Evolutionary conservation across 306 rosid species (phyloP), one percentile per base, ranked within the genome.

Genomic region (Prunus kanzakura): DNA sequence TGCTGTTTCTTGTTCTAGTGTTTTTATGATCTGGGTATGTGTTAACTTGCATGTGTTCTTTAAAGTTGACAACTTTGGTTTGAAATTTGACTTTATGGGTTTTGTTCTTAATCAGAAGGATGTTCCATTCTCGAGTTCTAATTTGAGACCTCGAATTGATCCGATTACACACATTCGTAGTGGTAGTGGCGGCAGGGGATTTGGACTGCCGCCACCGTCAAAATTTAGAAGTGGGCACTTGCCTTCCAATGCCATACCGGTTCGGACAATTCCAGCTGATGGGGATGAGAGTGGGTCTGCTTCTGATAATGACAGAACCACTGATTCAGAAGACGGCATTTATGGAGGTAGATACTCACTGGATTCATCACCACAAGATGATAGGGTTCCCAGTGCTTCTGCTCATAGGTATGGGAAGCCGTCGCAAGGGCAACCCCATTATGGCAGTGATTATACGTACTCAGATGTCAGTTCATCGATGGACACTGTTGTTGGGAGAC

Each of bases 401-500:
- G 80, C 73, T 57, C 67, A 64, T 77, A 82, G 89, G 72, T 80
- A 79, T 60, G 87, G 86, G 64, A 88, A 88, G 25, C 71, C 66
- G 20, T 2, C 46, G 4, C 90, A 81, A n/a, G 81, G 85, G 73
- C 82, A 62, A 3, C 22, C 87, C 0, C 84, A 45, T 51, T 86
- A 87, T 78, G 93, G 75, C 3, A 89, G 96, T 77, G 98, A 96
- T 79, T 83, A 80, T 65, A 65, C 88, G 3, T 88, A 87, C 72
- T 96, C 99, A 8, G 98, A 96, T 68, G 93, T 96, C n/a, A 88
- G 93, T 80, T 92, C 99, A 2, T 96, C 99, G 0, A 87, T 91
- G 90, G 99, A 96, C 79, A 92, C 97, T 30, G 67, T 86, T 74
- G 85, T 60, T 23, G 85, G 91, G 49, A 85, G 91, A 75, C 69